Percentiles rank a stretch among this genome's conserved stretches.
Evolutionary conservation across 2,329 filamentous ascomycete genomes (phyloP).

Genomic region (Fusarium zealandicum): DNA sequence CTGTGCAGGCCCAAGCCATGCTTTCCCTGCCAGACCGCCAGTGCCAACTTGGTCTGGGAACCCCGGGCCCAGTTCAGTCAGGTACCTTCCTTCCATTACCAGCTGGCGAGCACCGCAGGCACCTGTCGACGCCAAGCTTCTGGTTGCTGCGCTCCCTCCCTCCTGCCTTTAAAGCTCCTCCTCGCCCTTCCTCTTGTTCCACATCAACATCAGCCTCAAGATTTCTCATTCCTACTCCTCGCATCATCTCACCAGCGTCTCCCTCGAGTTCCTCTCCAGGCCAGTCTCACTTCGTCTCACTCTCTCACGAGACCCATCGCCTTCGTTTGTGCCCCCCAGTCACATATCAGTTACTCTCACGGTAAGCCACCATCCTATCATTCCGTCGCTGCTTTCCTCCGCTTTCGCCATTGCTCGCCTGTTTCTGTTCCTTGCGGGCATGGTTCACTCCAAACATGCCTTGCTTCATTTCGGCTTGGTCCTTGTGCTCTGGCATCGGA

Average conservation of each 20-base stretch:
- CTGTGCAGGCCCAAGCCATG: conserved; percentile 11
- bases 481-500: conserved; percentile 10
- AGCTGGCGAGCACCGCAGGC: conserved; percentile 17
- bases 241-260: conserved; percentile 32
- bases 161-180: conserved; percentile 38
- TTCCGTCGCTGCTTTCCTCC: background rate
- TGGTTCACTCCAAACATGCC: conserved; percentile 3
- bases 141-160: conserved; percentile 27
- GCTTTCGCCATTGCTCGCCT: background rate
- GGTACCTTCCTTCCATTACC: conserved; percentile 24
- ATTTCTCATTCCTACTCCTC: conserved; percentile 37
- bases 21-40: conserved; percentile 34
- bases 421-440: background rate
- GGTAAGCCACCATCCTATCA: conserved; percentile 17
- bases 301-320: conserved; percentile 29
- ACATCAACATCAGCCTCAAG: conserved; percentile 25
- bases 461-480: conserved; percentile 13
- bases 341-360: conserved; percentile 30
- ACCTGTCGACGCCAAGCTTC: conserved; percentile 31
- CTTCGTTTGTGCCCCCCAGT: conserved; percentile 30
- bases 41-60: conserved; percentile 18
- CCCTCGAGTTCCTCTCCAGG: conserved; percentile 19
- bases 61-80: conserved; percentile 14
- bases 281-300: conserved; percentile 30
- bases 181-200: conserved; percentile 35